Evolutionary conservation across 768 basidiomycete genomes (phyloP), one percentile per base, ranked within the genome.

Genomic region (Lactarius vividus): DNA sequence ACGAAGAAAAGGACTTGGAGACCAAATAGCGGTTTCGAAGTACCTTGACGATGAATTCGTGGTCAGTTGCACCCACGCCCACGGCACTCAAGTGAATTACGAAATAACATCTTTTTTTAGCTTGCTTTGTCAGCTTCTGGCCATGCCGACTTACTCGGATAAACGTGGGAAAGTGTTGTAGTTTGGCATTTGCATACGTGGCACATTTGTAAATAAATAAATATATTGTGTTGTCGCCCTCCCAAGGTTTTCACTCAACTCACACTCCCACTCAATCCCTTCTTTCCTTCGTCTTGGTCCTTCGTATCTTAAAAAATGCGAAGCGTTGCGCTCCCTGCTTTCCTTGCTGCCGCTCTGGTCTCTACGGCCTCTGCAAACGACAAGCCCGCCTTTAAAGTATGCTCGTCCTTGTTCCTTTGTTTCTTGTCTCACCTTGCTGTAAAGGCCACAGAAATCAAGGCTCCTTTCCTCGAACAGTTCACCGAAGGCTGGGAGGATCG

Each of bases 21-120:
- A 98, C 77, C 92, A 94, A 78, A 96, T 98, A 69, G 93, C 95
- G 9, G 96, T 97, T 67, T 94, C 95, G 37, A 98, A 97, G 77
- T 98, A 97, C 78, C 76, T 98, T 74, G 96, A 98, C 76, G 94
- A 97, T 74, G 96, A 98, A 82, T 96, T 96, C 82, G 88, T 93
- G 81, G 88, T 92, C 75, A 74, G 89, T 84, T 20, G 18, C 6
- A 33, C 31, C 31, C 31, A 31, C 55, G 1, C n/a, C n/a, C n/a
- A n/a, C n/a, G n/a, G n/a, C n/a, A n/a, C 28, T 16, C 18, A n/a
- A 26, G 55, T 26, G 60, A 56, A 61, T n/a, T 3, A 28, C 61
- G 71, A 28, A n/a, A 18, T 10, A 2, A 63, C 66, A 23, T 56
- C 49, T 62, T 63, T 59, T 65, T 72, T 49, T 72, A 96, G 92